phyloP scores from a whole-genome alignment of 148 eudicot species.

The Amaranthus hypochondriacus region DNA sequence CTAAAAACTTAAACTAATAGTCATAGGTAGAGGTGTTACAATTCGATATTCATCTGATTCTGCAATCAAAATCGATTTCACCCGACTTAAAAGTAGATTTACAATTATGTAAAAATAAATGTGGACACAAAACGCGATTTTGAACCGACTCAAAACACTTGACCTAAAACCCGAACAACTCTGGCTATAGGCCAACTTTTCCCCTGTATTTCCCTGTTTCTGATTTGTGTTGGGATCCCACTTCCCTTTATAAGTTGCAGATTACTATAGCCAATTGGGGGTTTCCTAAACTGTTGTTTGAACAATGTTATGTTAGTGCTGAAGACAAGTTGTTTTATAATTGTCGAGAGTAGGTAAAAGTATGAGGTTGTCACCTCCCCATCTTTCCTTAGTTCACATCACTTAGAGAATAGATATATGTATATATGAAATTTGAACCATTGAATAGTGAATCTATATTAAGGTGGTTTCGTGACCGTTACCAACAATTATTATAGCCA shows the following conservation, averaged over 20 bases:
- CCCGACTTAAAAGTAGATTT: too few species aligned
- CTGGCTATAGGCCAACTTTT: too few species aligned
- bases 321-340: neutral
- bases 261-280: neutral
- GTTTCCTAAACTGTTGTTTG: neutral
- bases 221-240: neutral
- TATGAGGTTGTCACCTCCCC: neutral
- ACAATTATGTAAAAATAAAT: too few species aligned
- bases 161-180: too few species aligned
- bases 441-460: neutral
- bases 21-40: too few species aligned
- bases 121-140: too few species aligned
- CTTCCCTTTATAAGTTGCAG: neutral
- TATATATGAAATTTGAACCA: neutral
- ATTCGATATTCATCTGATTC: too few species aligned
- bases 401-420: neutral
- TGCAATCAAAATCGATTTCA: too few species aligned
- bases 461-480: too few species aligned
- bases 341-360: neutral
- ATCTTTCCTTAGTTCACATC: neutral
- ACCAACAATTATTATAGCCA: too few species aligned
- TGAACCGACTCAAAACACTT: too few species aligned
- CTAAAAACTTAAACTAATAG: too few species aligned
- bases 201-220: neutral
- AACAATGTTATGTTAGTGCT: conserved; percentile 2